Percentiles rank a stretch among this genome's conserved stretches.
Evolutionary conservation across 345 rosid species (phyloP).

Genomic region (Ceriops tagal): DNA sequence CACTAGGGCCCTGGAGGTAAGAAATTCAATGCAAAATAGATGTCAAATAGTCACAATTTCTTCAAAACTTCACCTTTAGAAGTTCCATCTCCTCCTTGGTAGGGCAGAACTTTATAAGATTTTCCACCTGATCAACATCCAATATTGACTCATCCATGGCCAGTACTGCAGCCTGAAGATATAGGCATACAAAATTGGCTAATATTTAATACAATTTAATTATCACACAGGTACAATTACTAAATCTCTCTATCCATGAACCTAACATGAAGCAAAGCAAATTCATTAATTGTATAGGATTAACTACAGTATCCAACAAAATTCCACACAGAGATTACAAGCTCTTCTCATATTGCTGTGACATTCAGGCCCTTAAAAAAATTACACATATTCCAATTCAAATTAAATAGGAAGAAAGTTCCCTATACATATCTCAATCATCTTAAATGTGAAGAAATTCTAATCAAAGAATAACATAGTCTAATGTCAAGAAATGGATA

Average conservation of each 20-base stretch:
- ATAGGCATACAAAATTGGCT: conserved; percentile 16
- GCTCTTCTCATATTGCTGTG: no score
- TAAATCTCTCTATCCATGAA: no score
- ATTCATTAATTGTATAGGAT: no score
- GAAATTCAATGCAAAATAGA: no score
- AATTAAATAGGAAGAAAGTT: not conserved
- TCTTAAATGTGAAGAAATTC: not conserved
- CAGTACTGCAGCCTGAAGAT: conserved; percentile 79
- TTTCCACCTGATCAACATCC: conserved; percentile 97
- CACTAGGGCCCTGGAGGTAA: no score
- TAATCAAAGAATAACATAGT: not conserved
- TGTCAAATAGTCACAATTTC: conserved; percentile 8
- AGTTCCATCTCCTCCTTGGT: conserved; percentile 99
- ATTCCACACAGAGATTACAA: no score
- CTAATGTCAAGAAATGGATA: not conserved
- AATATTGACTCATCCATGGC: conserved; percentile 90
- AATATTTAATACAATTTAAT: not conserved
- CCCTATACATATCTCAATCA: not conserved
- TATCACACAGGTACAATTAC: no score
- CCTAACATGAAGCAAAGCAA: no score
- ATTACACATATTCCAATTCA: no score
- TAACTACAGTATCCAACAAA: no score
- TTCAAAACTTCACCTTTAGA: conserved; percentile 66
- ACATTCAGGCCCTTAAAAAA: no score
- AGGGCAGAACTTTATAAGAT: conserved; percentile 96